Conservation (phyloP, 805 yeast species). For the Candida qinlingensis region DNA sequence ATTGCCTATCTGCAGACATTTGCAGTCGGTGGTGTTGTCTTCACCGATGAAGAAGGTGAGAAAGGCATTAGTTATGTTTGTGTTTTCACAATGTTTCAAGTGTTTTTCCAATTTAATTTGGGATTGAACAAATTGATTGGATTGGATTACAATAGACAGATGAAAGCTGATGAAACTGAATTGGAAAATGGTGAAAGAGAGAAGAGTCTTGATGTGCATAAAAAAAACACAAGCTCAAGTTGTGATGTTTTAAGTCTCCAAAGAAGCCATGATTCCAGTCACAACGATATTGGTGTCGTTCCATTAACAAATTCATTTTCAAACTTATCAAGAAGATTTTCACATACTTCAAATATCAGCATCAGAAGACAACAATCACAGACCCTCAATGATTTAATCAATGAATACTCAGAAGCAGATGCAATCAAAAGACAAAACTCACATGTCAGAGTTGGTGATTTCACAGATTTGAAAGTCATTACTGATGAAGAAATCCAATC, state of each 20-base stretch:
- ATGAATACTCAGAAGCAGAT: constrained; percentile 34
- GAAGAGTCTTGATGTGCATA: constrained; percentile 1
- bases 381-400: constrained; percentile 38
- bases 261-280: not conserved
- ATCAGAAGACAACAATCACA: constrained; percentile 13
- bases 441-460: constrained; percentile 16
- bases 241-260: not conserved
- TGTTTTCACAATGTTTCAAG: constrained; percentile 63
- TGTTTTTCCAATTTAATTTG: constrained; percentile 58
- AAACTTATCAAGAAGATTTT: constrained; percentile 1
- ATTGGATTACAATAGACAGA: constrained; percentile 42
- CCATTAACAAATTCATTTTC: constrained; percentile 5
- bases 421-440: constrained; percentile 12
- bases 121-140: constrained; percentile 72
- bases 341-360: constrained; percentile 3
- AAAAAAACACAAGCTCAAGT: not conserved
- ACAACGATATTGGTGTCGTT: not conserved
- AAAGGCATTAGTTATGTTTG: constrained; percentile 82
- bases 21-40: constrained; percentile 36
- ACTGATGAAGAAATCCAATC: not conserved
- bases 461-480: constrained; percentile 17
- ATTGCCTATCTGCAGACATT: constrained; percentile 71
- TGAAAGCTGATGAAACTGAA: constrained; percentile 1
- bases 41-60: constrained; percentile 54
- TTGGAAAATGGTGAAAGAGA: not conserved